Evolutionary conservation across 768 basidiomycete species (phyloP).

Genomic region (Tricholoma furcatifolium): DNA sequence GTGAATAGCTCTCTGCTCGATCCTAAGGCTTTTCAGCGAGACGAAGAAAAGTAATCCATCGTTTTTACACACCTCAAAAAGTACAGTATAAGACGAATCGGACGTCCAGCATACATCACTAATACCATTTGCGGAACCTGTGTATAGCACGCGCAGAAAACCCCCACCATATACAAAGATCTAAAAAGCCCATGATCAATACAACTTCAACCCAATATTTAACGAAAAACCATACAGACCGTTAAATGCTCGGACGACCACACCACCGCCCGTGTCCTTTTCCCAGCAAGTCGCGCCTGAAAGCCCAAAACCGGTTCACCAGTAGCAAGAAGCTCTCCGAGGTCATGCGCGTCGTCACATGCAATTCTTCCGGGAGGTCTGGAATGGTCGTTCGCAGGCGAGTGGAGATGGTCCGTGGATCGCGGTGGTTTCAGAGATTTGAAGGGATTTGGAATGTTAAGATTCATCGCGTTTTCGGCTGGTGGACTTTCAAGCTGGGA

Average conservation of each 20-base stretch:
- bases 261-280: conserved; percentile 36
- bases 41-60: neutral
- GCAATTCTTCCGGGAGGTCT: conserved; percentile 25
- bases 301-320: conserved; percentile 26
- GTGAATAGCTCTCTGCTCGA: conserved; percentile 34
- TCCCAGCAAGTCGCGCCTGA: conserved; percentile 23
- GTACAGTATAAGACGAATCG: conserved; percentile 35
- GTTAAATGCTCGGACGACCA: conserved; percentile 47
- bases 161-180: conserved; percentile 35
- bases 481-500: conserved; percentile 18
- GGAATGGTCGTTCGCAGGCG: conserved; percentile 23
- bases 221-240: conserved; percentile 26
- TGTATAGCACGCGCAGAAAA: conserved; percentile 29
- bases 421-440: conserved; percentile 45
- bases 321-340: conserved; percentile 30
- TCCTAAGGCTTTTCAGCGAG: conserved; percentile 27
- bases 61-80: conserved; percentile 38
- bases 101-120: conserved; percentile 37
- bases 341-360: conserved; percentile 29
- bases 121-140: conserved; percentile 23
- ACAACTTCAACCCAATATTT: neutral
- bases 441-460: conserved; percentile 58
- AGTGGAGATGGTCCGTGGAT: conserved; percentile 48
- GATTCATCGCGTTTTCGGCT: conserved; percentile 26
- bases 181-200: conserved; percentile 21